Percentiles rank a stretch among this genome's conserved stretches.
phyloP scores from a whole-genome alignment of 78 protist genomes.

The Fonticula alba region DNA sequence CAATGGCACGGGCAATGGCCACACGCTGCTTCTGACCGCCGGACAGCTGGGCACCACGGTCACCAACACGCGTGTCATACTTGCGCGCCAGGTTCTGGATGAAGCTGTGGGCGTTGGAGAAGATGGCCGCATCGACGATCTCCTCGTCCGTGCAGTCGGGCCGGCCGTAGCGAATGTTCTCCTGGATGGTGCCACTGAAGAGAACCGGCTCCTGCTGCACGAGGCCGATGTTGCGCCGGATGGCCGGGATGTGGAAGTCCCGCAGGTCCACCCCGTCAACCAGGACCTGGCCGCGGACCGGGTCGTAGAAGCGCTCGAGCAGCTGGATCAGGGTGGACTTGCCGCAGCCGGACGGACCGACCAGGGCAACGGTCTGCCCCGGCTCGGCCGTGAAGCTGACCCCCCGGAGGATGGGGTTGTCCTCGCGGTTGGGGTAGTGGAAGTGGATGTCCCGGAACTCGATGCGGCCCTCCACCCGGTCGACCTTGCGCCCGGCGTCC shows the following conservation, averaged over 20 bases:
- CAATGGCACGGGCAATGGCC: conserved; percentile 68
- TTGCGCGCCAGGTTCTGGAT: conserved; percentile 43
- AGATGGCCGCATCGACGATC: conserved; percentile 10
- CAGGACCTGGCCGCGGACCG: conserved; percentile 32
- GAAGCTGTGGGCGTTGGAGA: too few relatives aligned
- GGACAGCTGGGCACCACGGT: conserved; percentile 43
- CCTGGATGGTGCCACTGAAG: conserved; percentile 12
- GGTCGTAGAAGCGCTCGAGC: conserved; percentile 51
- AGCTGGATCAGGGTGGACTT: conserved; percentile 38
- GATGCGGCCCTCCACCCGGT: neutral
- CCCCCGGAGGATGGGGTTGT: too few relatives aligned
- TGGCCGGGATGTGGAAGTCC: conserved; percentile 16
- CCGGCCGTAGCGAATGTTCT: conserved; percentile 15
- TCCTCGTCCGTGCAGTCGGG: conserved; percentile 39
- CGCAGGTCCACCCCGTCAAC: conserved; percentile 42
- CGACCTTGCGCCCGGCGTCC: neutral
- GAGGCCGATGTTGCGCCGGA: too few relatives aligned
- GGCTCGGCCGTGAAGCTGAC: conserved; percentile 18
- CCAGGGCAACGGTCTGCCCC: conserved; percentile 57
- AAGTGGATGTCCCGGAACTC: conserved; percentile 11
- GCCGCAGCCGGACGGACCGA: conserved; percentile 71
- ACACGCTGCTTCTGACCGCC: conserved; percentile 86
- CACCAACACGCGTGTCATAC: conserved; percentile 47
- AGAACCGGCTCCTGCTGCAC: conserved; percentile 52
- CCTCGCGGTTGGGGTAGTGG: conserved; percentile 30